Conservation (phyloP, 2,329 filamentous ascomycete genomes). For the Colletotrichum godetiae region DNA sequence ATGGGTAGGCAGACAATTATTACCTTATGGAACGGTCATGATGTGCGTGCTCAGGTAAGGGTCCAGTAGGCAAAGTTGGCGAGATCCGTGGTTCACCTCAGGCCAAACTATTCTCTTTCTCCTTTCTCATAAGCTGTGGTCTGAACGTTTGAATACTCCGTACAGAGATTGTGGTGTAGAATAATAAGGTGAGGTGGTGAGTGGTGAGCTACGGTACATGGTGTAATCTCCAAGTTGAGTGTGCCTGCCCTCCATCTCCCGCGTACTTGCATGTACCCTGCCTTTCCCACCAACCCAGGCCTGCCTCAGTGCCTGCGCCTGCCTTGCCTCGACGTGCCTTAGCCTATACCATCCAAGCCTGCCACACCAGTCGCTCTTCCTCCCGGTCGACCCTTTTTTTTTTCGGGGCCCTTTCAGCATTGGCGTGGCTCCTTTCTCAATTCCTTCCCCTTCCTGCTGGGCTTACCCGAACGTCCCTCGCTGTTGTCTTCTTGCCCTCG, state of each 20-base stretch:
- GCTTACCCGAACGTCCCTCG: conserved; percentile 32
- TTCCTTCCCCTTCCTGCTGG: conserved; percentile 31
- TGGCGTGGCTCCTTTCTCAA: conserved; percentile 31
- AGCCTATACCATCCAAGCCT: conserved; percentile 34
- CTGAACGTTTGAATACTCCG: neutral
- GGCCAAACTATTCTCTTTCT: neutral
- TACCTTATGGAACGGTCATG: neutral
- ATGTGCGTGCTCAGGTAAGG: neutral
- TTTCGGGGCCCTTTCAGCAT: conserved; percentile 8
- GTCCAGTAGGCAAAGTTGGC: neutral
- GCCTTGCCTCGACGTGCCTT: conserved; percentile 20
- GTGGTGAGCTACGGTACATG: neutral
- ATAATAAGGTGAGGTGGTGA: too few species aligned
- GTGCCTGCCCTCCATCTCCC: neutral
- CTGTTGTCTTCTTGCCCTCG: conserved; percentile 21
- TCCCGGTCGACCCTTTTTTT: conserved; percentile 35
- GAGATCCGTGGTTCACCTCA: neutral
- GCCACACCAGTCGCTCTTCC: conserved; percentile 14
- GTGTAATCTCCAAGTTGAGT: conserved; percentile 5
- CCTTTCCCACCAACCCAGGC: conserved; percentile 1
- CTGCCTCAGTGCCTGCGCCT: conserved; percentile 5
- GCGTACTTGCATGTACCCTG: conserved; percentile 26
- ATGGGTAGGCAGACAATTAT: neutral
- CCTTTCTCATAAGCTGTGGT: neutral
- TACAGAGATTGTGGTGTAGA: too few species aligned